These are phyloP conservation scores for Ogataea pini DNA, from an alignment of 805 yeast genomes.

Conservation along the genomic window DNA sequence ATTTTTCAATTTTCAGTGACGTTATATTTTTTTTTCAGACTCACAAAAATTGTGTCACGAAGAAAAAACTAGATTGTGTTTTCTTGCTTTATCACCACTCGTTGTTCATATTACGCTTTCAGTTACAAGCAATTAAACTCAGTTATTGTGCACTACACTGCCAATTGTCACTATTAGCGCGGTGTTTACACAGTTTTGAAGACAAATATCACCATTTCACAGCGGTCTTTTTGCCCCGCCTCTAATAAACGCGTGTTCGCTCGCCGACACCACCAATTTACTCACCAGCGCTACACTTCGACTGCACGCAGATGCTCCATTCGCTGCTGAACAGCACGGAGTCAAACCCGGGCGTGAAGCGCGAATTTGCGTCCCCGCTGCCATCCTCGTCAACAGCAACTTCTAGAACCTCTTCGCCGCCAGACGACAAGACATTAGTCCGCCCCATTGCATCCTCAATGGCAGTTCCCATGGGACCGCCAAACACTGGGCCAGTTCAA, in stretches of 20 bases:
- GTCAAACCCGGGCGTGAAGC: slow-evolving; percentile 15
- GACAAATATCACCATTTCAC: neutral
- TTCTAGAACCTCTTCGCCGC: slow-evolving; percentile 12
- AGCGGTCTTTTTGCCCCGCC: neutral
- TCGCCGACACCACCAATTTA: slow-evolving; percentile 3
- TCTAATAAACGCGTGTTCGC: slow-evolving; percentile 19
- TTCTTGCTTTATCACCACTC: neutral
- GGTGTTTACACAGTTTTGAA: neutral
- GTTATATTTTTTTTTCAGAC: neutral
- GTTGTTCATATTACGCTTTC: neutral
- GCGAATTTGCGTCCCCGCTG: slow-evolving; percentile 20
- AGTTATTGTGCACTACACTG: neutral
- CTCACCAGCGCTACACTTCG: slow-evolving; percentile 6
- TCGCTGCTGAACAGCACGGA: slow-evolving; percentile 21
- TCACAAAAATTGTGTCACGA: neutral
- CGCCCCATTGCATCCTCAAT: neutral
- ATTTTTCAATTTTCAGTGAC: slow-evolving; percentile 11
- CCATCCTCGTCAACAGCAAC: slow-evolving; percentile 12
- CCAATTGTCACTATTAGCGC: neutral
- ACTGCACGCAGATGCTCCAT: slow-evolving; percentile 16
- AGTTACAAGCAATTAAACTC: neutral
- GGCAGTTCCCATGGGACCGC: neutral
- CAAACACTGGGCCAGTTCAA: slow-evolving; percentile 10
- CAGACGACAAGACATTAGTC: slow-evolving; percentile 1
- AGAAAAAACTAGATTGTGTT: neutral